phyloP scores from a whole-genome alignment of 331 rosid species.

The Dryas integrifolia region DNA sequence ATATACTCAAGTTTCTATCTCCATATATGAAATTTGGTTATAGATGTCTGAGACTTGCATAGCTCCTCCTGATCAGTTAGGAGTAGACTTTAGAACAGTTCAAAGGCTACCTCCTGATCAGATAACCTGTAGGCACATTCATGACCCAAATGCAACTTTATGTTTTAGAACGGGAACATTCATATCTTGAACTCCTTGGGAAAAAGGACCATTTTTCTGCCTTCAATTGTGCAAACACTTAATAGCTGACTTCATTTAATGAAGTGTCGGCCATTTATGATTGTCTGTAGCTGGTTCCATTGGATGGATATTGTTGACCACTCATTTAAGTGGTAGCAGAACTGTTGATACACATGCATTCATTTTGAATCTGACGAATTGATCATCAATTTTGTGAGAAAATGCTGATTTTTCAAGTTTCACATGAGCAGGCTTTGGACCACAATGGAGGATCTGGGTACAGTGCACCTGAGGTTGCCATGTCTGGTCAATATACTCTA shows the following conservation, averaged over 20 bases:
- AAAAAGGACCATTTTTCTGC: background rate
- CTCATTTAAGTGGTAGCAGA: background rate
- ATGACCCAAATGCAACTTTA: background rate
- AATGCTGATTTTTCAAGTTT: conserved; percentile 27
- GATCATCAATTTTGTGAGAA: background rate
- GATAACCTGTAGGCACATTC: background rate
- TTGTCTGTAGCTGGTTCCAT: background rate
- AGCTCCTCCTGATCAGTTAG: background rate
- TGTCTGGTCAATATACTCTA: conserved; percentile 73
- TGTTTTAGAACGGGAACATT: background rate
- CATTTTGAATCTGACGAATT: background rate
- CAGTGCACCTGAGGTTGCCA: conserved; percentile 78
- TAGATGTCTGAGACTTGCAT: background rate
- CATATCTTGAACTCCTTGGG: background rate
- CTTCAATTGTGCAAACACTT: background rate
- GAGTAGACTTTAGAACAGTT: background rate
- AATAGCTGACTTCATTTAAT: background rate
- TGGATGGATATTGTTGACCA: background rate
- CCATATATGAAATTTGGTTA: background rate
- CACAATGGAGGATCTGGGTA: conserved; percentile 70
- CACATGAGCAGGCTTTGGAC: conserved; percentile 56
- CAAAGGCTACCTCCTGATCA: background rate
- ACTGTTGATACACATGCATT: background rate
- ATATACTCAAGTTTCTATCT: background rate
- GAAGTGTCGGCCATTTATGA: background rate